Conservation (phyloP, 129 eudicot genomes). For the Escallonia herrerae region DNA sequence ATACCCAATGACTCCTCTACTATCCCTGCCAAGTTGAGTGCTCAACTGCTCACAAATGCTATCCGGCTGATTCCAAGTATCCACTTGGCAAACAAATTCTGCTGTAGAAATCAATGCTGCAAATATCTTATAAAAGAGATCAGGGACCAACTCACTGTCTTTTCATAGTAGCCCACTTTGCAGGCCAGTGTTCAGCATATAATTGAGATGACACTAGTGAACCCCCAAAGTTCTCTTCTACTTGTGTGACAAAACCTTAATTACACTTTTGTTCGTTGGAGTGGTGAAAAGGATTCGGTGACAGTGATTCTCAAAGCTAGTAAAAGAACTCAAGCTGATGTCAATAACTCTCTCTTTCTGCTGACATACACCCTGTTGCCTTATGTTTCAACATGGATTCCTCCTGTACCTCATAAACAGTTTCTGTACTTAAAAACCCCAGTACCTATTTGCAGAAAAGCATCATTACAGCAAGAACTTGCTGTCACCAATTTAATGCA, state of each 20-base stretch:
- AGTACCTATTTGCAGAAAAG: slow-evolving; percentile 8
- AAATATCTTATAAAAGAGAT: slow-evolving; percentile 11
- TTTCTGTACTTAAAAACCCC: background rate
- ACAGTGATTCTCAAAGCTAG: background rate
- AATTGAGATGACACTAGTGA: slow-evolving; percentile 9
- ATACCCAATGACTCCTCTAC: background rate
- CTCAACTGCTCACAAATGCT: slow-evolving; percentile 5
- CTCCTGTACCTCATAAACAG: slow-evolving; percentile 4
- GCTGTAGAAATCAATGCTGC: slow-evolving; percentile 10
- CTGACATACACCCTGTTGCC: background rate
- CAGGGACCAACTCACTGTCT: slow-evolving; percentile 31
- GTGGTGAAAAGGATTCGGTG: background rate
- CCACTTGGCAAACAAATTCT: slow-evolving; percentile 11
- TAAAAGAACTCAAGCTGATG: slow-evolving; percentile 5
- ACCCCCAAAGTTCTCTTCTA: background rate
- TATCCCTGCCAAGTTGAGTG: background rate
- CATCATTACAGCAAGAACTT: slow-evolving; percentile 6
- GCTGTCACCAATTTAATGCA: background rate
- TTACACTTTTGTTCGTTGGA: background rate
- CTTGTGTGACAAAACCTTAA: slow-evolving; percentile 2
- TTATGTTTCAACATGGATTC: slow-evolving; percentile 4
- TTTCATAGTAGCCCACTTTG: slow-evolving; percentile 35
- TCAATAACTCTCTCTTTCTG: background rate
- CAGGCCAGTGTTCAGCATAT: slow-evolving; percentile 13
- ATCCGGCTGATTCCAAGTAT: slow-evolving; percentile 11